These are phyloP conservation scores for Gossypium turneri DNA, from an alignment of 345 rosid genomes.

Conservation along the genomic window DNA sequence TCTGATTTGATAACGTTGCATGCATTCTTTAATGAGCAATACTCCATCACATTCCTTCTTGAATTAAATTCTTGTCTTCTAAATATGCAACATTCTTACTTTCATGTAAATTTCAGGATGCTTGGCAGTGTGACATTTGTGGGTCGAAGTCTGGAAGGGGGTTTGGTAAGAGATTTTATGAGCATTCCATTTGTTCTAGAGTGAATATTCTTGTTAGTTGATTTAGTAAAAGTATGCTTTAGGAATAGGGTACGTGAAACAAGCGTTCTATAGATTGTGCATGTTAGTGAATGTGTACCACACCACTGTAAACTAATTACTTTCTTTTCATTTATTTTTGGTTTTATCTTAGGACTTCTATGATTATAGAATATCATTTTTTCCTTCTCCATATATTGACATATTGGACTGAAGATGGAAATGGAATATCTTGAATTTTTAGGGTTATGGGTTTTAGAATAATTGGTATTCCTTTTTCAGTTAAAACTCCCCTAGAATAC, in stretches of 20 bases:
- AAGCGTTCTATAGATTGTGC: not conserved
- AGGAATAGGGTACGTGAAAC: not conserved
- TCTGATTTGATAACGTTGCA: not conserved
- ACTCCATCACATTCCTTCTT: not conserved
- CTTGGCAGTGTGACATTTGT: conserved; percentile 97
- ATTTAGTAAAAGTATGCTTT: not conserved
- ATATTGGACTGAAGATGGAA: not conserved
- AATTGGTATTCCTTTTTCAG: not conserved
- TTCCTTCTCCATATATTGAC: not conserved
- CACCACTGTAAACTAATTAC: not conserved
- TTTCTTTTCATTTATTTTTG: not conserved
- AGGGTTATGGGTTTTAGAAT: not conserved
- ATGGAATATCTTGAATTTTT: not conserved
- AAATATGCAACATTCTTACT: not conserved
- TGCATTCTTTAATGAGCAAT: not conserved
- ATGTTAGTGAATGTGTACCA: not conserved
- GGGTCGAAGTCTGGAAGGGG: conserved; percentile 95
- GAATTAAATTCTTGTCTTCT: not conserved
- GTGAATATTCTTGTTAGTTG: not conserved
- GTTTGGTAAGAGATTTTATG: conserved; percentile 62
- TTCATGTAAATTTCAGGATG: conserved; percentile 53
- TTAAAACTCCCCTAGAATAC: not conserved
- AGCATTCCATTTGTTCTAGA: not conserved
- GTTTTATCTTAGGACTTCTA: not conserved
- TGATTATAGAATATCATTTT: not conserved